Evolutionary conservation across 1,284 basidiomycete species (phyloP).

Genomic region (Puccinia brachypodii): DNA sequence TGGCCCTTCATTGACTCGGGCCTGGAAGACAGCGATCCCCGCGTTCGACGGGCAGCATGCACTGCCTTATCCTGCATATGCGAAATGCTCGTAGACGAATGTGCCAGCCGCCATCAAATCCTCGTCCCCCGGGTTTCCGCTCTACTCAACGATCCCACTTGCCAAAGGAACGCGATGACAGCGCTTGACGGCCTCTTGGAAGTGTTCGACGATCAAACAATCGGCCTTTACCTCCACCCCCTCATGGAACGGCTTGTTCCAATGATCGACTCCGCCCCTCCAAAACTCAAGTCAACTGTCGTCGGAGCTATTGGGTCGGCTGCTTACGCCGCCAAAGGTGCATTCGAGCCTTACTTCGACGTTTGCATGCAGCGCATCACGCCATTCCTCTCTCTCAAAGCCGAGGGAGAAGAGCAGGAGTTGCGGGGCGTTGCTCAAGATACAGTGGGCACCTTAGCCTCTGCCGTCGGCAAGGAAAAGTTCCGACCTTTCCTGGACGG

Average conservation of each 20-base stretch:
- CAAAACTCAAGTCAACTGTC: conserved; percentile 88
- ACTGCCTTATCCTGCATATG: conserved; percentile 93
- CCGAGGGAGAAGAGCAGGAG: conserved; percentile 81
- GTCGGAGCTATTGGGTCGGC: conserved; percentile 98
- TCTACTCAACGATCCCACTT: conserved; percentile 80
- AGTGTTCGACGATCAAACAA: conserved; percentile 82
- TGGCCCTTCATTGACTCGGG: conserved; percentile 95
- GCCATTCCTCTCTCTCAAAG: conserved; percentile 78
- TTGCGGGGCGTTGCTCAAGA: conserved; percentile 98
- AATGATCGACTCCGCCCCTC: conserved; percentile 81
- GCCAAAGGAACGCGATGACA: conserved; percentile 89
- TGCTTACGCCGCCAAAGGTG: conserved; percentile 91
- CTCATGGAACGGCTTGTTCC: conserved; percentile 94
- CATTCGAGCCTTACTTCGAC: conserved; percentile 92
- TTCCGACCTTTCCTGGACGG: conserved; percentile 95
- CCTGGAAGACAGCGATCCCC: conserved; percentile 76
- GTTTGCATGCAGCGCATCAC: conserved; percentile 86
- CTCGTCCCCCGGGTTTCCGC: conserved; percentile 74
- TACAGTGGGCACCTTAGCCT: conserved; percentile 95
- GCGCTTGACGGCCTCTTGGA: conserved; percentile 96
- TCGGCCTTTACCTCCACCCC: conserved; percentile 84
- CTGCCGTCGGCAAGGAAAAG: conserved; percentile 88
- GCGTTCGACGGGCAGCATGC: conserved; percentile 91
- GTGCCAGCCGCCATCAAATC: conserved; percentile 75
- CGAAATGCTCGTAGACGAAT: conserved; percentile 96